Base-by-base conservation (phyloP, 192 early-diverging fungal genomes). In the Coemansia sp. region DNA sequence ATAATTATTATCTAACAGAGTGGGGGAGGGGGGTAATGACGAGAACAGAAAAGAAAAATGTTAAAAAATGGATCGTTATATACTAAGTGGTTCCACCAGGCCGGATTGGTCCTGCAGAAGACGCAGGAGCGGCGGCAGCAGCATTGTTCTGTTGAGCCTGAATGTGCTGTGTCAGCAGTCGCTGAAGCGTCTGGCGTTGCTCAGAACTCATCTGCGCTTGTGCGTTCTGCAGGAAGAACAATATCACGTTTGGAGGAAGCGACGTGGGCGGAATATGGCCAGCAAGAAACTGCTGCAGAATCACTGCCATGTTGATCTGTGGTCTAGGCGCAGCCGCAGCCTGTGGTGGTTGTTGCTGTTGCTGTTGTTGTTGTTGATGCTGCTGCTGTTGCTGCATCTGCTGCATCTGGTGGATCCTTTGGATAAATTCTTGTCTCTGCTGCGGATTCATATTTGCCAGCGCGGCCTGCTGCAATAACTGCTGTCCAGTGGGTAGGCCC, bases 231-330 rank as follows among this genome's bases (percentile, higher is more conserved):
- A 74, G 57, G 65, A 74, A 42, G 61, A 56, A 63, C 47, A 67
- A 8, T n/a, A 79, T 71, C 7, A 71, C 38, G 41, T 71, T 61
- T 21, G 65, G 77, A 38, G 72, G 69, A 54, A 79, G 61, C 63
- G 23, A 9, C 1, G 61, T 26, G 9, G 69, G 65, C 26, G 68
- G 70, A 47, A 79, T 18, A 58, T 68, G 72, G 2, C 77, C 77
- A 10, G 77, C 64, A n/a, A 63, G 48, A 10, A 74, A 56, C 66
- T 79, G 77, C 53, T 79, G 77, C 8, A 79, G 39, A 19, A 75
- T 62, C 65, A 43, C 26, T 11, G 63, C 72, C 19, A 75, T 39
- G 56, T 71, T 79, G 57, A 56, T 56, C 61, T 73, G 72, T 6
- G 72, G 72, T 13, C 67, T 68, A 5, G 74, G 63, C 21, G 63